Percentiles rank a stretch among this genome's conserved stretches.
phyloP scores from a whole-genome alignment of 257 asterid species.

The Rehmannia glutinosa region DNA sequence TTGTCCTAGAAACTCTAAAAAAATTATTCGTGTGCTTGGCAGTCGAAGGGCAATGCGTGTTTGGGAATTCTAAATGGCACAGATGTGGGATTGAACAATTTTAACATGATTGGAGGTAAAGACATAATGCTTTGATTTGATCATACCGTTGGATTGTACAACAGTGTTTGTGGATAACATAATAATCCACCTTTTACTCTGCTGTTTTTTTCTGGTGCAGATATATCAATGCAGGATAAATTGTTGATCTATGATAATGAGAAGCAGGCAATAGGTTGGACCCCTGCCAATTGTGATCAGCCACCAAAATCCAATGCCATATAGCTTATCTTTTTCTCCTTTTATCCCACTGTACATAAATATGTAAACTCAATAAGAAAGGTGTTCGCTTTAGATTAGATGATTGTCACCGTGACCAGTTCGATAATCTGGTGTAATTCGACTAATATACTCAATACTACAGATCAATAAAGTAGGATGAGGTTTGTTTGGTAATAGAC shows the following conservation, averaged over 20 bases:
- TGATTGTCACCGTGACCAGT: not conserved
- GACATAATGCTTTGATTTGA: slow-evolving; percentile 19
- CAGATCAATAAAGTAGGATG: not conserved
- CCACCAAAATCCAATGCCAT: slow-evolving; percentile 38
- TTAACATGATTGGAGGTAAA: slow-evolving; percentile 91
- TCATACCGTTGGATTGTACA: not conserved
- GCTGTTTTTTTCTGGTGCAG: slow-evolving; percentile 36
- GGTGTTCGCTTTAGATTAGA: not conserved
- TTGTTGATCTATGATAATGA: slow-evolving; percentile 85
- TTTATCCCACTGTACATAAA: not conserved
- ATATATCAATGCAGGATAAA: slow-evolving; percentile 92
- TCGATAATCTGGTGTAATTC: not conserved
- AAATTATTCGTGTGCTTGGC: slow-evolving; percentile 15
- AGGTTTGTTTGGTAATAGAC: not conserved
- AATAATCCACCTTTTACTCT: not conserved
- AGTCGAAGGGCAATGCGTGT: slow-evolving; percentile 88
- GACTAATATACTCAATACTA: not conserved
- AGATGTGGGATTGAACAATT: slow-evolving; percentile 68
- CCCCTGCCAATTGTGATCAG: slow-evolving; percentile 69
- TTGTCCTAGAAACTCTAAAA: not conserved
- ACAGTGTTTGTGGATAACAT: not conserved
- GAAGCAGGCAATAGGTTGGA: slow-evolving; percentile 81
- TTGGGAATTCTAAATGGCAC: slow-evolving; percentile 93
- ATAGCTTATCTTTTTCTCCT: not conserved
- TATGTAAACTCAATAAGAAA: not conserved